Conservation (phyloP, 2,329 filamentous ascomycete genomes). For the Exophiala viscosa region DNA sequence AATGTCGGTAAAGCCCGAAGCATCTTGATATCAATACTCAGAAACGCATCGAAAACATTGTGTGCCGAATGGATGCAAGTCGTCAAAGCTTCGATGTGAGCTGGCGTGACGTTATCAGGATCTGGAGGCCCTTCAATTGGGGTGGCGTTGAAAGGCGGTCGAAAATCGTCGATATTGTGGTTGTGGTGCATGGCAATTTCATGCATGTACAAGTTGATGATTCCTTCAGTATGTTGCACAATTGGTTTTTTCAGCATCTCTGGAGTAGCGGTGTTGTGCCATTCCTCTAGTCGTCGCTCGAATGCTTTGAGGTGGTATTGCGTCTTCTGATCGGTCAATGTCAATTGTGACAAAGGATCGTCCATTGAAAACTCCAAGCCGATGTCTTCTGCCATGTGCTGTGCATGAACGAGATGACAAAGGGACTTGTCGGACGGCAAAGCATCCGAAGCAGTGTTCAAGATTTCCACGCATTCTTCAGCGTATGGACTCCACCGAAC, state of each 20-base stretch:
- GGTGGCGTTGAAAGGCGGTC: conserved; percentile 37
- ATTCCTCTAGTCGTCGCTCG: conserved; percentile 61
- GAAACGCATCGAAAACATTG: conserved; percentile 62
- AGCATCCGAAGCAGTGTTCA: conserved; percentile 55
- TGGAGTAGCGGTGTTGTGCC: conserved; percentile 52
- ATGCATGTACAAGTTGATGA: conserved; percentile 69
- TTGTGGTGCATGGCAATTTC: conserved; percentile 69
- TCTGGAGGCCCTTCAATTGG: conserved; percentile 29
- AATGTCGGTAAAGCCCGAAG: conserved; percentile 67
- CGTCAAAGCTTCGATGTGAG: conserved; percentile 64
- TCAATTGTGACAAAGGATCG: conserved; percentile 52
- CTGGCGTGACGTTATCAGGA: conserved; percentile 45
- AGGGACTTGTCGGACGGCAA: conserved; percentile 55
- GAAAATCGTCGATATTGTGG: conserved; percentile 53
- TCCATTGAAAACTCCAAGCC: conserved; percentile 64
- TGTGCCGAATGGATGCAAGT: conserved; percentile 66
- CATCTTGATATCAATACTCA: conserved; percentile 55
- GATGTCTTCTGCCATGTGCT: conserved; percentile 65
- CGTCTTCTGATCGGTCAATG: conserved; percentile 60
- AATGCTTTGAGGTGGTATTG: conserved; percentile 64
- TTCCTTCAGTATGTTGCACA: conserved; percentile 60
- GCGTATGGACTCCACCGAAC: conserved; percentile 61
- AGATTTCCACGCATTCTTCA: conserved; percentile 57
- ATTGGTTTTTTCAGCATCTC: conserved; percentile 53
- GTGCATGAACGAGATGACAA: conserved; percentile 56